Conservation (phyloP, 2,329 filamentous ascomycete genomes). For the Monilinia laxa region DNA sequence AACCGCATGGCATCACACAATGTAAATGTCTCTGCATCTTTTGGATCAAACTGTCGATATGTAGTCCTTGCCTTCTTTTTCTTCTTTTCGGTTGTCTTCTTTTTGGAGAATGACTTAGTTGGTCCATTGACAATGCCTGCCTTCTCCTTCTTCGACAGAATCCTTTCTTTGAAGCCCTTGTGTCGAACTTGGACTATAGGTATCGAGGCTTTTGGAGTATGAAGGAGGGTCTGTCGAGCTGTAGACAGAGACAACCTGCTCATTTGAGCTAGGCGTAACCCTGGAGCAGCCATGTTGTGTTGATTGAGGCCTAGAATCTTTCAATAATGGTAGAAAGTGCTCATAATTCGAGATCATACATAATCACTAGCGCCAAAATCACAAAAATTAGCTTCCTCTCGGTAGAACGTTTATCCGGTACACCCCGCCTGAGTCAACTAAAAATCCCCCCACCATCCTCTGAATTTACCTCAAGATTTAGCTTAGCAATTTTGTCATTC, state of each 20-base stretch:
- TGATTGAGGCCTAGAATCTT: slow-evolving; percentile 11
- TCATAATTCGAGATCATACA: slow-evolving; percentile 17
- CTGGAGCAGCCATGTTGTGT: slow-evolving; percentile 37
- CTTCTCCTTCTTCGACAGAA: slow-evolving; percentile 32
- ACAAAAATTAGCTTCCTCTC: slow-evolving; percentile 16
- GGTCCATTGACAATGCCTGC: slow-evolving; percentile 12
- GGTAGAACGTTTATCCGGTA: slow-evolving; percentile 25
- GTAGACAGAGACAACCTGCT: slow-evolving; percentile 35
- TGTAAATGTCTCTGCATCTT: slow-evolving; percentile 62
- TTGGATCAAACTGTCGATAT: slow-evolving; percentile 42
- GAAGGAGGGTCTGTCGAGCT: slow-evolving; percentile 24
- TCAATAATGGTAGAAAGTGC: slow-evolving; percentile 1
- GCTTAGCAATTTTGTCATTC: slow-evolving; percentile 12
- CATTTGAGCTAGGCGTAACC: slow-evolving; percentile 40
- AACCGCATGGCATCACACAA: slow-evolving; percentile 93
- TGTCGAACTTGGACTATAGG: slow-evolving; percentile 30
- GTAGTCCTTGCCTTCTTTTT: slow-evolving; percentile 39
- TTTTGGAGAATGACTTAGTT: slow-evolving; percentile 37
- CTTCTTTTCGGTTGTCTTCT: slow-evolving; percentile 39
- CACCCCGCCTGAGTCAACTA: slow-evolving; percentile 19
- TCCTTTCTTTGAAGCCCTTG: slow-evolving; percentile 27
- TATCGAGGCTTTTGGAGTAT: slow-evolving; percentile 28
- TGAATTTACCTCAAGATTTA: slow-evolving; percentile 26
- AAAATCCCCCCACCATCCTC: slow-evolving; percentile 26
- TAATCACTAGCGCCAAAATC: slow-evolving; percentile 15